Conservation (phyloP, 192 early-diverging fungal species). For the Phycomyces blakesleeanus region DNA sequence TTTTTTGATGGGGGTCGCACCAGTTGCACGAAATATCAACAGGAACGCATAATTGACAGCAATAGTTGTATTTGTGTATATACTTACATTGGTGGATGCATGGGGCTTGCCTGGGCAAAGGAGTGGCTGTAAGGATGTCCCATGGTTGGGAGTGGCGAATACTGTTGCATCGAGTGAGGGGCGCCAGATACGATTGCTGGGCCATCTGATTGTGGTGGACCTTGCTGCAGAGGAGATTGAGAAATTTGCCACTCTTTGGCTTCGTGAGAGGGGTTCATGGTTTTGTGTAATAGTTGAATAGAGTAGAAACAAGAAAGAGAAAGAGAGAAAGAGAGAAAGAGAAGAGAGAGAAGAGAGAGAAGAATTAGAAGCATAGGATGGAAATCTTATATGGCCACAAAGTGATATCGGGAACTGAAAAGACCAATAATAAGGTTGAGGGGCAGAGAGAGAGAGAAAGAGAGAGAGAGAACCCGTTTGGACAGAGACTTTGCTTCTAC, state of each 20-base stretch:
- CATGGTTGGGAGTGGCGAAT: constrained; percentile 15
- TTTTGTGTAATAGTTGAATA: constrained; percentile 1
- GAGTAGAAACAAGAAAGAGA: too few species aligned
- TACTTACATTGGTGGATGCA: constrained; percentile 19
- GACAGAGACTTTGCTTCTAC: background rate
- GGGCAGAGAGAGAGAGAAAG: background rate
- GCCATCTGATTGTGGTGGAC: background rate
- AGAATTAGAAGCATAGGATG: background rate
- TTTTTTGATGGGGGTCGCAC: too few species aligned
- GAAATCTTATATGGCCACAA: constrained; percentile 2
- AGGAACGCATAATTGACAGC: constrained; percentile 17
- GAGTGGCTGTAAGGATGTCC: constrained; percentile 7
- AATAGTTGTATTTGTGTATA: too few species aligned
- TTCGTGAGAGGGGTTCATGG: constrained; percentile 6
- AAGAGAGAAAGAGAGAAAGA: too few species aligned
- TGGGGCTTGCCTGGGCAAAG: background rate
- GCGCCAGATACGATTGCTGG: background rate
- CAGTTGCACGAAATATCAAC: too few species aligned
- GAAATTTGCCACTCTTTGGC: constrained; percentile 14
- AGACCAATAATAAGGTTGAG: constrained; percentile 1
- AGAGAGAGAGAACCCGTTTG: background rate
- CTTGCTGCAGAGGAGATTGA: background rate
- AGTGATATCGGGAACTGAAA: background rate
- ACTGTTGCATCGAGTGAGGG: constrained; percentile 4
- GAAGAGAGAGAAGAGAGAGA: too few species aligned